Base-by-base conservation (phyloP, 2,329 filamentous ascomycete genomes). In the Ascochyta lentis region DNA sequence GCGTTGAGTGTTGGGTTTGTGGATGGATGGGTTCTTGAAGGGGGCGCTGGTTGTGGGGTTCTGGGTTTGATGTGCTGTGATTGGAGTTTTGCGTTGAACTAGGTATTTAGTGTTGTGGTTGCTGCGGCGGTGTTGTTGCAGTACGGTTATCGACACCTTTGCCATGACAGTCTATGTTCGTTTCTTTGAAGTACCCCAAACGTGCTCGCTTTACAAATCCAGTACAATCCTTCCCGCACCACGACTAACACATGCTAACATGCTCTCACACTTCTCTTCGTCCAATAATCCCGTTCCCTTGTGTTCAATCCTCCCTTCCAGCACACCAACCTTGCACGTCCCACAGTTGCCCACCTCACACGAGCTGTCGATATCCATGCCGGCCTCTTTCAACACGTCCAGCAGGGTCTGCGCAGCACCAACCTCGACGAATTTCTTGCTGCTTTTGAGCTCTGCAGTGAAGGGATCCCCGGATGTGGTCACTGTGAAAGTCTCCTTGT, bases 401-500 rank as follows among this genome's bases (percentile, higher is more conserved):
- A 82, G 66, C 26, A 81, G 63, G 9, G 76, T 75, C 41, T 78
- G 70, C 3, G 77, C 71, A 0, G 75, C 71, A 1, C 69, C 74
- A 0, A 82, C 82, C 15, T 78, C 70, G 6, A 89, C 56, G 1
- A 74, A 70, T 60, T 73, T 79, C 42, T 68, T 55, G 35, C 68
- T 64, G 49, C 82, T 81, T 6, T 71, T 69, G 0, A 89, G 77
- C 42, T 84, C 79, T 0, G 77, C 86, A 37, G 84, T 82, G 59
- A 89, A 89, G 0, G 85, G 81, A 61, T 88, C 84, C 0, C 86
- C 86, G 0, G 78, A 78, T 0, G 79, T 75, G 19, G 82, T 79
- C 1, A 82, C 81, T 1, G 76, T 74, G 57, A 89, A 89, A 0
- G 82, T 81, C 68, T 89, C 86, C 54, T 82, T 85, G 67, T 89